Evolutionary conservation across 2,329 filamentous ascomycete genomes (phyloP).

Genomic region (Reticulascus tulasneorum): DNA sequence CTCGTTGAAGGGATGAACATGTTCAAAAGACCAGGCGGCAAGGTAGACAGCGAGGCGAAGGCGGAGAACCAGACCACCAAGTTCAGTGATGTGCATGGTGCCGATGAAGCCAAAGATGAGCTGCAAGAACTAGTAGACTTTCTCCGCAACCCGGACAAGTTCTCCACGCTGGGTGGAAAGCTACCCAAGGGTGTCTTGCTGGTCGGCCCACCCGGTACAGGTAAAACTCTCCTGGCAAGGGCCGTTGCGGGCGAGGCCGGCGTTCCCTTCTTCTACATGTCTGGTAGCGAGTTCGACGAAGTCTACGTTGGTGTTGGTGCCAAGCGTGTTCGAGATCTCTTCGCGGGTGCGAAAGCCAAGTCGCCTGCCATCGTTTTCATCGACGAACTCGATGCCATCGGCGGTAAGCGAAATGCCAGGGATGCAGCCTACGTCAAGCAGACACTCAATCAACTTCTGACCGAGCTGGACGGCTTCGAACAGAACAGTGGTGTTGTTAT

Average conservation of each 20-base stretch:
- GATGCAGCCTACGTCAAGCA: constrained; percentile 96
- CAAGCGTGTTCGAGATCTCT: constrained; percentile 94
- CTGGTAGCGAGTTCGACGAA: constrained; percentile 96
- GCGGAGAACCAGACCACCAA: constrained; percentile 87
- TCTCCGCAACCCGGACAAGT: constrained; percentile 86
- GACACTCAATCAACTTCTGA: constrained; percentile 93
- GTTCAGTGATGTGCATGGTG: constrained; percentile 93
- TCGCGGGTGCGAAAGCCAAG: constrained; percentile 76
- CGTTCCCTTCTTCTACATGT: constrained; percentile 99
- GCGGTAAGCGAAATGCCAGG: constrained; percentile 85
- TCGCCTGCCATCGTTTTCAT: constrained; percentile 93
- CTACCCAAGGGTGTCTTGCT: constrained; percentile 94
- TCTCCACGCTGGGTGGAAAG: constrained; percentile 91
- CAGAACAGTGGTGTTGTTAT: constrained; percentile 94
- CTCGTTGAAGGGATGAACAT: constrained; percentile 76
- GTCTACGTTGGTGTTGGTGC: constrained; percentile 96
- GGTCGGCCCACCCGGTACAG: constrained; percentile 92
- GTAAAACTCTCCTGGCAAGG: constrained; percentile 92
- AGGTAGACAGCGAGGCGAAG: constrained; percentile 78
- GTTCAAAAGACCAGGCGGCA: constrained; percentile 72
- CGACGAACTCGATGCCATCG: constrained; percentile 90
- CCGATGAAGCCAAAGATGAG: constrained; percentile 97
- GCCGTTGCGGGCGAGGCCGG: constrained; percentile 96
- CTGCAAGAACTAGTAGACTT: constrained; percentile 97
- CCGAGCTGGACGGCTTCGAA: constrained; percentile 94